phyloP scores from a whole-genome alignment of 148 eudicot genomes.

The Rhododendron vialii region DNA sequence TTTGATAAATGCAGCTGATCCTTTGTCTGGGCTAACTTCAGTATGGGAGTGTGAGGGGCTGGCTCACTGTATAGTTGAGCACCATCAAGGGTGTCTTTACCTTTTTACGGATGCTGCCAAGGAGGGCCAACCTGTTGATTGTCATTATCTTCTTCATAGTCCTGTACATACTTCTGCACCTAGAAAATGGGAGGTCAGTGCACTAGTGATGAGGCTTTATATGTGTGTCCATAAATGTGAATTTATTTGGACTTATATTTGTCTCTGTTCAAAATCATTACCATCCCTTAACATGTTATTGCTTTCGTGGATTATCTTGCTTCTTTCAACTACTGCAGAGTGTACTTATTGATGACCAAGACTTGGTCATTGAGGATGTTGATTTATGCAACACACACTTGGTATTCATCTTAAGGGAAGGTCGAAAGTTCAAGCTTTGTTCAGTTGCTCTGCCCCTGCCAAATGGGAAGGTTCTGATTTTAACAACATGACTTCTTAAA shows the following conservation, averaged over 20 bases:
- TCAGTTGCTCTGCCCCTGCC: conserved; percentile 67
- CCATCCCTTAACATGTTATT: background rate
- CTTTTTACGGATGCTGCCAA: conserved; percentile 70
- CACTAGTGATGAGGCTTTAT: background rate
- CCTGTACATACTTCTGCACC: conserved; percentile 43
- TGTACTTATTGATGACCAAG: conserved; percentile 61
- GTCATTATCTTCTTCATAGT: conserved; percentile 69
- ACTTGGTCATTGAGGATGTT: conserved; percentile 68
- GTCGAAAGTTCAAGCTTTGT: conserved; percentile 54
- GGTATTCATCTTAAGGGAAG: conserved; percentile 64
- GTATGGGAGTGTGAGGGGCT: conserved; percentile 82
- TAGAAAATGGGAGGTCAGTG: conserved; percentile 77
- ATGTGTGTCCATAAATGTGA: background rate
- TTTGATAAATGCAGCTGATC: conserved; percentile 75
- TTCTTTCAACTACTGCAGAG: conserved; percentile 40
- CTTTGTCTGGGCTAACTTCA: conserved; percentile 63
- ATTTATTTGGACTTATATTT: background rate
- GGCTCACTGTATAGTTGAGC: conserved; percentile 84
- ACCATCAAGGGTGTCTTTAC: conserved; percentile 79
- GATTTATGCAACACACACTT: conserved; percentile 72
- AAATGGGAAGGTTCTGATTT: conserved; percentile 35
- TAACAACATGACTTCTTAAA: background rate
- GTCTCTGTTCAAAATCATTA: background rate
- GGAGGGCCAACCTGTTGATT: conserved; percentile 63
- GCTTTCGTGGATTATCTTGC: background rate